phyloP scores from a whole-genome alignment of 768 basidiomycete species.

The Myochromella boudieri region DNA sequence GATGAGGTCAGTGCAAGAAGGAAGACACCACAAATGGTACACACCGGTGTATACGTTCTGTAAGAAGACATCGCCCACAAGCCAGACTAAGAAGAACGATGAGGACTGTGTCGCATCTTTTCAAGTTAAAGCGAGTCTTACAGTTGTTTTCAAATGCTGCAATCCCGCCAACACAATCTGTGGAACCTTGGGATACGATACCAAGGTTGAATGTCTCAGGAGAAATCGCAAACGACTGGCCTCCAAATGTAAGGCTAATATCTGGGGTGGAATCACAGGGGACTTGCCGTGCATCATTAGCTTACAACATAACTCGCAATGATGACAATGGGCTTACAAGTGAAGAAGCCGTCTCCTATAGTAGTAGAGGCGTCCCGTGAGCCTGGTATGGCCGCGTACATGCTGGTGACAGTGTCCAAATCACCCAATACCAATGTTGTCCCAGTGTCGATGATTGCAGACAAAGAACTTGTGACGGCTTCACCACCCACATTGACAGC shows the following conservation, averaged over 20 bases:
- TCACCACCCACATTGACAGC: slow-evolving; percentile 26
- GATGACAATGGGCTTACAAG: slow-evolving; percentile 16
- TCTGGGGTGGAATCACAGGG: slow-evolving; percentile 27
- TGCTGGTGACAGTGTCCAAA: slow-evolving; percentile 18
- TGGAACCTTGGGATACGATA: slow-evolving; percentile 45
- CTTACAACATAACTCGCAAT: background rate
- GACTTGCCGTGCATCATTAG: slow-evolving; percentile 16
- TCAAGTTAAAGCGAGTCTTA: background rate
- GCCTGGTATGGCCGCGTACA: slow-evolving; percentile 33
- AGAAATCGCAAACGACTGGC: slow-evolving; percentile 41
- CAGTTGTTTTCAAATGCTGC: slow-evolving; percentile 12
- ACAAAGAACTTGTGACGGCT: slow-evolving; percentile 16
- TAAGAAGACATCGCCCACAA: slow-evolving; percentile 47
- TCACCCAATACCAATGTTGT: slow-evolving; percentile 41
- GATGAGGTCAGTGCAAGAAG: background rate
- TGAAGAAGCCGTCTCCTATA: slow-evolving; percentile 29
- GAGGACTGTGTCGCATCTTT: background rate
- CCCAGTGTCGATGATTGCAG: slow-evolving; percentile 41
- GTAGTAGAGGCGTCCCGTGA: slow-evolving; percentile 24
- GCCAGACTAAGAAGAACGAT: slow-evolving; percentile 20
- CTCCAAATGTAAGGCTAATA: slow-evolving; percentile 38
- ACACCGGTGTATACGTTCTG: slow-evolving; percentile 41
- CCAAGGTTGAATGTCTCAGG: slow-evolving; percentile 43
- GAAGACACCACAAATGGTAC: background rate
- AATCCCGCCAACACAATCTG: slow-evolving; percentile 50